Base-by-base conservation (phyloP, 257 asterid species). In the Anisodus tanguticus region DNA sequence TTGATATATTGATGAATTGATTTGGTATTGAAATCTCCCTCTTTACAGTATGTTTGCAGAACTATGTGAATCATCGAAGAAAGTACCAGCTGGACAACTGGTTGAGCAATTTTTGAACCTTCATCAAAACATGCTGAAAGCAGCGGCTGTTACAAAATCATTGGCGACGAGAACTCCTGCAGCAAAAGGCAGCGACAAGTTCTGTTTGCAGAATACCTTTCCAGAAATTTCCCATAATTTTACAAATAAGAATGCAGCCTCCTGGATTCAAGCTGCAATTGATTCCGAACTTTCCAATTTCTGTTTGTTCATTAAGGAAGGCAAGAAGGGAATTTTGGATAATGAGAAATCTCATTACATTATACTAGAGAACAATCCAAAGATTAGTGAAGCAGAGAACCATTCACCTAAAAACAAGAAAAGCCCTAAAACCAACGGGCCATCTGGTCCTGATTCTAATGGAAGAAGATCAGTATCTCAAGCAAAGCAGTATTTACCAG, bases 211-310 rank as follows among this genome's bases (percentile, higher is more conserved):
- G 60, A 58, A 49, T 26, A 12, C 82, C 43, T 68, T 82, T 16
- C 85, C 86, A 4, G 91, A 85, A 37, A 85, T 78, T 9, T 45
- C 81, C 79, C 63, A 39, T 51, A 71, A 62, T 59, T 77, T 87
- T 39, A 39, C 87, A 31, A 87, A 86, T 59, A 92, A 87, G 86
- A 91, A 88, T 74, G 94, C 97, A 53, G 87, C 91, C 26, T 80
- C 87, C 62, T 94, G 99, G 98, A 93, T 93, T 69, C 97, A 90
- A 90, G 98, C 99, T 85, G 99, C 98, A 35, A 89, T 93, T 39
- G 90, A 90, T 82, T 89, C 94, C 2, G 88, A 91, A 64, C 97
- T 96, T 84, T 92, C 98, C 59, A 91, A 86, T 82, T 69, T 96
- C 88, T 85, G 94, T 54, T 74, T 96, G 76, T 92, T 91, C 70